A percentile compares a stretch with the other conserved stretches of the same genome.
These are phyloP conservation scores for Phytophthora crassamura DNA, from an alignment of 352 stramenopile species.

Conservation along the genomic window DNA sequence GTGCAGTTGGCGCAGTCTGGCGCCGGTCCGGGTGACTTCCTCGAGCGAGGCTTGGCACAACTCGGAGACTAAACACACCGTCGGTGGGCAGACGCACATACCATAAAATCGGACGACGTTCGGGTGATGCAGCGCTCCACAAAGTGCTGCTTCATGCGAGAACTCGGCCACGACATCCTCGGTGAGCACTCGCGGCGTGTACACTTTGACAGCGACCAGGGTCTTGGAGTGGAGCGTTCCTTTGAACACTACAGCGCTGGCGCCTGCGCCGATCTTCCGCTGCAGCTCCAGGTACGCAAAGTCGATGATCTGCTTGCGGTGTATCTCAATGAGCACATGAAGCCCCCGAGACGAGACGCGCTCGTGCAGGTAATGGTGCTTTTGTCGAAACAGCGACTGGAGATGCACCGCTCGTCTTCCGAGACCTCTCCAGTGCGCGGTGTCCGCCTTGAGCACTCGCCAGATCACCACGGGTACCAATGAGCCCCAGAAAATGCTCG, in stretches of 20 bases:
- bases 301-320: slow-evolving; percentile 72
- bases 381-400: slow-evolving; percentile 59
- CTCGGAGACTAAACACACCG: slow-evolving; percentile 76
- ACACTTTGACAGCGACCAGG: slow-evolving; percentile 81
- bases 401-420: slow-evolving; percentile 60
- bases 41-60: slow-evolving; percentile 57
- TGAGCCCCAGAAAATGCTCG: slow-evolving; percentile 54
- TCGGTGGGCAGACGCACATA: slow-evolving; percentile 82
- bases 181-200: slow-evolving; percentile 60
- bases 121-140: slow-evolving; percentile 69
- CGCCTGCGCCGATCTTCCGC: slow-evolving; percentile 54
- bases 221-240: slow-evolving; percentile 60
- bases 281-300: slow-evolving; percentile 63
- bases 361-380: slow-evolving; percentile 57
- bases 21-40: slow-evolving; percentile 43
- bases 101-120: slow-evolving; percentile 89
- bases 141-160: slow-evolving; percentile 81
- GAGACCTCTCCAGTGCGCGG: slow-evolving; percentile 73
- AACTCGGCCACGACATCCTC: slow-evolving; percentile 82
- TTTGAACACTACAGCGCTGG: slow-evolving; percentile 70
- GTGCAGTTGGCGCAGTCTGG: slow-evolving; percentile 22
- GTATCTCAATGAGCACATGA: slow-evolving; percentile 74
- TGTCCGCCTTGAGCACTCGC: slow-evolving; percentile 76
- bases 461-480: slow-evolving; percentile 73
- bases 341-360: slow-evolving; percentile 66